Conservation (phyloP, 129 eudicot genomes). For the Centaurea solstitialis region DNA sequence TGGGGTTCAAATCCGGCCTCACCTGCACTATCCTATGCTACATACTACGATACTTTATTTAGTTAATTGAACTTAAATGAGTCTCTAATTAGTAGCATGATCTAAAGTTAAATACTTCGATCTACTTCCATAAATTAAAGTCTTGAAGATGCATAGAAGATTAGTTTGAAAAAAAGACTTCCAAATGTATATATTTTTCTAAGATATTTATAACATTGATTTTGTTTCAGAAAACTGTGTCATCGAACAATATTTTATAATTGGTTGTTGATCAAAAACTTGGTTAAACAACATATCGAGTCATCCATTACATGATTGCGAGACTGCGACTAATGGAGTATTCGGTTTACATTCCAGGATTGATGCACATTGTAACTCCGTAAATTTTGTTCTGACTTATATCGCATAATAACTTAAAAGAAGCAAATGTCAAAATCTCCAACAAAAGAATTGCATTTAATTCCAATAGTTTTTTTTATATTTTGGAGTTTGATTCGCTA, state of each 20-base stretch:
- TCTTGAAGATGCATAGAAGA: not conserved
- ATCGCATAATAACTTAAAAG: not conserved
- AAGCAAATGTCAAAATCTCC: not conserved
- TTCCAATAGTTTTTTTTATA: not conserved
- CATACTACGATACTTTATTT: too few species aligned
- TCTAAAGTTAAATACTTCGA: not conserved
- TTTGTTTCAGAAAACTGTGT: not conserved
- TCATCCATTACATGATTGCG: not conserved
- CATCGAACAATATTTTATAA: not conserved
- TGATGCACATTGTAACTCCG: not conserved
- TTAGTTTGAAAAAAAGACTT: not conserved
- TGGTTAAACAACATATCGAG: not conserved
- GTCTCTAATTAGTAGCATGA: too few species aligned
- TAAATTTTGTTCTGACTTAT: too few species aligned
- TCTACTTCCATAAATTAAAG: not conserved
- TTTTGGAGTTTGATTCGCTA: not conserved
- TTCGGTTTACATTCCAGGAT: not conserved
- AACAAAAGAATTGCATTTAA: not conserved
- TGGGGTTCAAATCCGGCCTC: too few species aligned
- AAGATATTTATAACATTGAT: too few species aligned
- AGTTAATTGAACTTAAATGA: too few species aligned
- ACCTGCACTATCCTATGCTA: too few species aligned
- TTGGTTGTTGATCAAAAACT: not conserved
- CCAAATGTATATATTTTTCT: not conserved
- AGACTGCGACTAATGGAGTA: not conserved